Base-by-base conservation (phyloP, 2,329 filamentous ascomycete species). In the Ophiostoma pallidulum region DNA sequence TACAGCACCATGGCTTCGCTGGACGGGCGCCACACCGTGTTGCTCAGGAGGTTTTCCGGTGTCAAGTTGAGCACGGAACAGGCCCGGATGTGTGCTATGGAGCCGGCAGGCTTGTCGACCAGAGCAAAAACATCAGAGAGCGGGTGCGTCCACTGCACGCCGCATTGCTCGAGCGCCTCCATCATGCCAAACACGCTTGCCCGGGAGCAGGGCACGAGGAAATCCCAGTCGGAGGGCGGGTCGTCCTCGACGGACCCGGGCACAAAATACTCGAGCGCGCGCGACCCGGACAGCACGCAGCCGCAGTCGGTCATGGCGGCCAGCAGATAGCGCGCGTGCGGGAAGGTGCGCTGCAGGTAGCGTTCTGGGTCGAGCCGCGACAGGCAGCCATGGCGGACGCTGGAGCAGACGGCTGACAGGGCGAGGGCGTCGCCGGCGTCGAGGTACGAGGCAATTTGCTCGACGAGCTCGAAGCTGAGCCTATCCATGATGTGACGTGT, bases 241-340 rank as follows among this genome's bases (percentile, higher is more conserved):
- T 14, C n/a, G 4, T 14, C 26, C 22, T 40, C 32, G 8, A 44
- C n/a, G 19, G 47, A 47, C 3, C 52, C 52, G 9, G 52, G 52
- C 20, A 52, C 42, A 45, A 54, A 54, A 24, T 47, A 54, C 20
- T 52, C 52, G 12, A 54, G 45, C 7, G 52, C 52, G 4, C 50
- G 50, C 4, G 50, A 52, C 8, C 52, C 52, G 2, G 50, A 52
- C 26, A 54, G 28, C 18, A 54, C 26, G 18, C 52, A 54, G 28
- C 52, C 50, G 16, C 37, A 42, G 24, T 52, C 50, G 3, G 50
- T 44, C 52, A 52, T 54, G 4, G 52, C 45, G 1, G 52, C 45
- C 29, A 53, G 33, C 10, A 53, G 45, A 22, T 41, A 48, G 33
- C 33, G 35, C 5, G 47, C 37, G 16, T 50, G 8, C 3, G 26